Percentiles rank a stretch among this genome's conserved stretches.
These are phyloP conservation scores for Nitzschia inconspicua DNA, from an alignment of 108 stramenopile genomes.

Conservation along the genomic window DNA sequence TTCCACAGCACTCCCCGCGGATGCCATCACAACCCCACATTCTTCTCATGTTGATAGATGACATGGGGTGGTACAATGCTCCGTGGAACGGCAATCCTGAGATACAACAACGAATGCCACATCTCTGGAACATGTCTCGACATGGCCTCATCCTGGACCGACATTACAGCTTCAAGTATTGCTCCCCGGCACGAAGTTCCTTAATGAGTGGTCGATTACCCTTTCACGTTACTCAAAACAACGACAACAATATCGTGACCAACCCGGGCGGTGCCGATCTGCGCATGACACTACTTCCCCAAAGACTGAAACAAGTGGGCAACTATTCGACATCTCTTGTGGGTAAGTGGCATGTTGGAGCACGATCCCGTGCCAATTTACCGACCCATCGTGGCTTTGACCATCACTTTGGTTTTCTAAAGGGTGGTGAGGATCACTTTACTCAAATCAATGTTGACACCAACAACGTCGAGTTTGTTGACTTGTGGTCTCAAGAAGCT, in stretches of 20 bases:
- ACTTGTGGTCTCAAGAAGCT: neutral
- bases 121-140: no score
- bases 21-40: no score
- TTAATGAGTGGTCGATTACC: neutral
- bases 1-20: no score
- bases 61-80: no score
- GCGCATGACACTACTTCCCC: no score
- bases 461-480: neutral
- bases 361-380: neutral
- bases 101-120: neutral
- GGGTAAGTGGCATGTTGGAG: neutral
- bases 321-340: no score
- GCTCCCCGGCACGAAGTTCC: neutral
- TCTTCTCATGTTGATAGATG: no score
- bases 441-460: neutral
- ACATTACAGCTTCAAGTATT: neutral
- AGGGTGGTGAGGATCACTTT: neutral
- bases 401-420: neutral
- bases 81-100: no score
- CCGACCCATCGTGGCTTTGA: neutral
- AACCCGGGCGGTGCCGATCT: no score
- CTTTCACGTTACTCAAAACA: neutral
- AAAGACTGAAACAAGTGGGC: no score
- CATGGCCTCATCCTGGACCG: neutral
- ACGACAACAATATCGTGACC: no score